Evolutionary conservation across 2,329 filamentous ascomycete species (phyloP).

Genomic region (Pseudocercospora macadamiae): DNA sequence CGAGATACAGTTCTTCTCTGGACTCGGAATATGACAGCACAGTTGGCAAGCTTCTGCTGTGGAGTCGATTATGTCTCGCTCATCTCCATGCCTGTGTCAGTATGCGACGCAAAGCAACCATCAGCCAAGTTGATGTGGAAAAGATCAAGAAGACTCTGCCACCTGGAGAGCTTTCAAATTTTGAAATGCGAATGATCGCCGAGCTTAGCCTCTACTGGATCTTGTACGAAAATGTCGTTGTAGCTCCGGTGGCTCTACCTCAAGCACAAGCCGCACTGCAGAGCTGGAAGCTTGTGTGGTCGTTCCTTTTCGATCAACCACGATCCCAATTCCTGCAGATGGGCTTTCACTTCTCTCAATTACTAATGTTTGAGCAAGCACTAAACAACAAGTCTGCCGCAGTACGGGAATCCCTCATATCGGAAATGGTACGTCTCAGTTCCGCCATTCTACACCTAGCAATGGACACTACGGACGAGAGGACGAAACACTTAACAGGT

Average conservation of each 20-base stretch:
- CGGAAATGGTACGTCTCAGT: conserved; percentile 48
- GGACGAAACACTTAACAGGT: conserved; percentile 49
- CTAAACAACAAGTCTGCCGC: conserved; percentile 36
- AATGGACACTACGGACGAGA: conserved; percentile 49
- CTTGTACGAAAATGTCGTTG: conserved; percentile 45
- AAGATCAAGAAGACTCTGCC: conserved; percentile 43
- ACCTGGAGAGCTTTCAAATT: conserved; percentile 47
- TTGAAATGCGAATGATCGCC: conserved; percentile 51
- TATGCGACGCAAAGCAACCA: conserved; percentile 48
- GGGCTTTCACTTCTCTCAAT: conserved; percentile 51
- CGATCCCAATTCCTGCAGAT: conserved; percentile 51
- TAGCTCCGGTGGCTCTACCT: conserved; percentile 26
- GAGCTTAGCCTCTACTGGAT: conserved; percentile 52
- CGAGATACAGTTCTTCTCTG: no score
- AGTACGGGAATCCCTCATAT: conserved; percentile 16
- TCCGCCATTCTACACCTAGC: conserved; percentile 46
- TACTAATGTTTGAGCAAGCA: conserved; percentile 47
- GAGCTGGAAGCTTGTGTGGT: conserved; percentile 31
- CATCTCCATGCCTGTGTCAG: conserved; percentile 46
- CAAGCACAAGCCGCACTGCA: conserved; percentile 15
- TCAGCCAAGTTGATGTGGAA: conserved; percentile 44
- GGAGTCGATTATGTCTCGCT: conserved; percentile 41
- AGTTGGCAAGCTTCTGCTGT: conserved; percentile 11
- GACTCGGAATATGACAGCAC: conserved; percentile 7
- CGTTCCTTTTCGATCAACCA: conserved; percentile 48